Evolutionary conservation across 768 basidiomycete species (phyloP).

Genomic region (Boletus rufocinnamomeus): DNA sequence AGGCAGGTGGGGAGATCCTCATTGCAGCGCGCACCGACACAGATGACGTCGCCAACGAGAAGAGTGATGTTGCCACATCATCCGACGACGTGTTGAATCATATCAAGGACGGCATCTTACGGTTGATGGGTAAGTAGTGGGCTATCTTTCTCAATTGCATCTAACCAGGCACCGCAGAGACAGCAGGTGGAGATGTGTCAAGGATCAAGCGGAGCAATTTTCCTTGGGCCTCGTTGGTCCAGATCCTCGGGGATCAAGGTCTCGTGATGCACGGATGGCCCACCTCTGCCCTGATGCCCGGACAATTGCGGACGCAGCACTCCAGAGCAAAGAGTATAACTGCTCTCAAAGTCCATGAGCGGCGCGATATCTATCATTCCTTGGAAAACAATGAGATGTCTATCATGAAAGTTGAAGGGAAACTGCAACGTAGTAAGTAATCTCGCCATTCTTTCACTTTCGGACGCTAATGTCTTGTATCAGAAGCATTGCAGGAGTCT

Average conservation of each 20-base stretch:
- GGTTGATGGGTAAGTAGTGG: too few species aligned
- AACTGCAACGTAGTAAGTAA: not conserved
- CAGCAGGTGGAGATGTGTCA: too few species aligned
- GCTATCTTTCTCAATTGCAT: too few species aligned
- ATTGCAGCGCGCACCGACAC: not conserved
- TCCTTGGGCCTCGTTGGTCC: too few species aligned
- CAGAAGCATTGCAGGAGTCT: slow-evolving; percentile 2
- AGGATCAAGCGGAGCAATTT: too few species aligned
- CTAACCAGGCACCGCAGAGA: too few species aligned
- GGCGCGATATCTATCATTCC: not conserved
- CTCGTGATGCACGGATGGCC: slow-evolving; percentile 7
- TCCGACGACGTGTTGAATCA: not conserved
- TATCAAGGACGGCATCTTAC: not conserved
- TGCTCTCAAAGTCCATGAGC: slow-evolving; percentile 2
- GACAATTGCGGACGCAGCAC: not conserved
- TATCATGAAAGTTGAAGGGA: slow-evolving; percentile 1
- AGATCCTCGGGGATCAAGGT: slow-evolving; percentile 2
- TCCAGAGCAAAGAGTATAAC: slow-evolving; percentile 6
- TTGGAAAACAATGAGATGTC: slow-evolving; percentile 4
- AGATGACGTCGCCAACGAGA: not conserved
- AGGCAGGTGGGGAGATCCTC: too few species aligned
- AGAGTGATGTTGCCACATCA: not conserved
- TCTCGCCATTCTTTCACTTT: not conserved
- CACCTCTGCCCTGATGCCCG: not conserved
- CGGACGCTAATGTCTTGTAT: not conserved